Evolutionary conservation across 305 asterid species (phyloP).

Genomic region (Solanum hybrid): DNA sequence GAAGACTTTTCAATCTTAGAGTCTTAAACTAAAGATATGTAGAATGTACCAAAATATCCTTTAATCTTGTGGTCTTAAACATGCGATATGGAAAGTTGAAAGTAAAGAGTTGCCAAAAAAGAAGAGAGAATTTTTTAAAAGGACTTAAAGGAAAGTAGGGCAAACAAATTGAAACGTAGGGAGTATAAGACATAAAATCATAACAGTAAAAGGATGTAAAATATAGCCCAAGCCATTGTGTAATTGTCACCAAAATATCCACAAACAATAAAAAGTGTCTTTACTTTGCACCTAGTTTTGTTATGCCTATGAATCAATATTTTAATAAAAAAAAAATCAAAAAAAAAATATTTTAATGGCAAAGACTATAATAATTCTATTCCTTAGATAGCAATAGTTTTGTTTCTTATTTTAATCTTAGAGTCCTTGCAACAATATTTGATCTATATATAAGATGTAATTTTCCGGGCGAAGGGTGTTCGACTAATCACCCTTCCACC

Average conservation of each 20-base stretch:
- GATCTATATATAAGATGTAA: neutral
- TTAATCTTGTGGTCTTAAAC: neutral
- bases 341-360: neutral
- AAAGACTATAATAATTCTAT: neutral
- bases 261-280: neutral
- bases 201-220: neutral
- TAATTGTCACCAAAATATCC: neutral
- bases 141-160: neutral
- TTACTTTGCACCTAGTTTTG: neutral
- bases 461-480: neutral
- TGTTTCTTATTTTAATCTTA: neutral
- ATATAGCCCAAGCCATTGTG: neutral
- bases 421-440: neutral
- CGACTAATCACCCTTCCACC: neutral
- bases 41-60: neutral
- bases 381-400: neutral
- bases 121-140: neutral
- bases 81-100: neutral
- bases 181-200: neutral
- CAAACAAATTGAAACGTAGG: neutral
- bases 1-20: neutral
- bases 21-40: neutral
- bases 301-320: neutral
- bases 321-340: neutral
- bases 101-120: neutral